Percentiles rank a stretch among this genome's conserved stretches.
Evolutionary conservation across 768 basidiomycete species (phyloP).

Genomic region (Leccinum longicurvipes): DNA sequence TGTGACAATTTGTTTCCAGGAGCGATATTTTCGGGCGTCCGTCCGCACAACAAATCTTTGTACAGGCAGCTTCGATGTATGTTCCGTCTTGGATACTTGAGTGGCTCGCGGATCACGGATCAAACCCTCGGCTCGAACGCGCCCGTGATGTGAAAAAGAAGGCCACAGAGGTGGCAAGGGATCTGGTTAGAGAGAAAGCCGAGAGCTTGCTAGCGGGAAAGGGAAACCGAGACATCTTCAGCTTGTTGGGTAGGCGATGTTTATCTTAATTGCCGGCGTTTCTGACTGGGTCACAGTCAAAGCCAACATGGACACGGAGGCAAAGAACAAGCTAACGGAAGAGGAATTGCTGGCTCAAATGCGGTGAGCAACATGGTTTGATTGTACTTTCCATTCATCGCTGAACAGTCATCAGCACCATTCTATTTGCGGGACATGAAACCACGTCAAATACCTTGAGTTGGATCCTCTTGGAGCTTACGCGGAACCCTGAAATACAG

Average conservation of each 20-base stretch:
- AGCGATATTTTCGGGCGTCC: constrained; percentile 16
- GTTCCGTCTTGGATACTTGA: constrained; percentile 26
- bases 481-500: constrained; percentile 58
- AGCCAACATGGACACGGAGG: constrained; percentile 27
- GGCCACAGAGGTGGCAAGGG: constrained; percentile 9
- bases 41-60: constrained; percentile 18
- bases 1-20: constrained; percentile 9
- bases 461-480: constrained; percentile 65
- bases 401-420: constrained; percentile 33
- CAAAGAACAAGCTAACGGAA: constrained; percentile 23
- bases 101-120: constrained; percentile 31
- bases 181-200: constrained; percentile 19
- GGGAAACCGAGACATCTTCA: constrained; percentile 18
- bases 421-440: constrained; percentile 54
- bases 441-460: constrained; percentile 56
- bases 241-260: constrained; percentile 37
- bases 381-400: neutral
- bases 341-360: constrained; percentile 16
- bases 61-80: constrained; percentile 12
- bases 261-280: neutral
- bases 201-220: constrained; percentile 10
- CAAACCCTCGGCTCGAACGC: constrained; percentile 19
- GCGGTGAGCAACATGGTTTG: constrained; percentile 13
- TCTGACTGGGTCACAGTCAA: constrained; percentile 15
- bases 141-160: constrained; percentile 9